Percentiles rank a stretch among this genome's conserved stretches.
Evolutionary conservation across 2,329 filamentous ascomycete genomes (phyloP).

Genomic region (Pseudogymnoascus sp.): DNA sequence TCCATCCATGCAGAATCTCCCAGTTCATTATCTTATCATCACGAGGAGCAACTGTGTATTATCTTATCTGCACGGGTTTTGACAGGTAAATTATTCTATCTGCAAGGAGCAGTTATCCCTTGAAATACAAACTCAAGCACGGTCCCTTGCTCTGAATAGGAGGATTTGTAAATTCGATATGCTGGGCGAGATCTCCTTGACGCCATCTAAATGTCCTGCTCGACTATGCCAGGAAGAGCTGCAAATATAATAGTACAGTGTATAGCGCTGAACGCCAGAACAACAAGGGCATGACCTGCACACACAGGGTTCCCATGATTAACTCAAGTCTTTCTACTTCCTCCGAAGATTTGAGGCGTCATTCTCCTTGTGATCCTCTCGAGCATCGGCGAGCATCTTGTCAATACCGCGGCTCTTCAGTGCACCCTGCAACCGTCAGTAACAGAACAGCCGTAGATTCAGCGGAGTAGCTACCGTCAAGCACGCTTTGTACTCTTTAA

Average conservation of each 20-base stretch:
- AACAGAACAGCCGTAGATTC: slow-evolving; percentile 7
- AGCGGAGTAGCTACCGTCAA: slow-evolving; percentile 50
- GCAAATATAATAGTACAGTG: slow-evolving; percentile 3
- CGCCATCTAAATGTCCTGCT: background rate
- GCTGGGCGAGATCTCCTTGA: background rate
- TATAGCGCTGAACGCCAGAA: background rate
- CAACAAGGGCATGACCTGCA: background rate
- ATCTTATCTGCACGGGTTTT: background rate
- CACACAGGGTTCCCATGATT: background rate
- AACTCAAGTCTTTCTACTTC: slow-evolving; percentile 18
- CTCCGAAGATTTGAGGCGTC: slow-evolving; percentile 60
- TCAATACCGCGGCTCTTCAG: slow-evolving; percentile 88
- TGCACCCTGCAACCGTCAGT: slow-evolving; percentile 50
- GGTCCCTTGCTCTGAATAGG: background rate
- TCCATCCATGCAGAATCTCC: background rate
- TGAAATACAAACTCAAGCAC: background rate
- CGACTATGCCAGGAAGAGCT: background rate
- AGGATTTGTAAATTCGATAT: background rate
- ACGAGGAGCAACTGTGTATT: background rate
- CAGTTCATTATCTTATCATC: background rate
- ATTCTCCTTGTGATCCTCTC: slow-evolving; percentile 82
- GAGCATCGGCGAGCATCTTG: slow-evolving; percentile 81
- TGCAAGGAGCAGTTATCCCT: background rate
- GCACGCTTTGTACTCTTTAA: slow-evolving; percentile 82
- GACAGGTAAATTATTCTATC: background rate